These are phyloP conservation scores for Dictyostelium purpureum DNA, from an alignment of 78 protist genomes.

Conservation along the genomic window DNA sequence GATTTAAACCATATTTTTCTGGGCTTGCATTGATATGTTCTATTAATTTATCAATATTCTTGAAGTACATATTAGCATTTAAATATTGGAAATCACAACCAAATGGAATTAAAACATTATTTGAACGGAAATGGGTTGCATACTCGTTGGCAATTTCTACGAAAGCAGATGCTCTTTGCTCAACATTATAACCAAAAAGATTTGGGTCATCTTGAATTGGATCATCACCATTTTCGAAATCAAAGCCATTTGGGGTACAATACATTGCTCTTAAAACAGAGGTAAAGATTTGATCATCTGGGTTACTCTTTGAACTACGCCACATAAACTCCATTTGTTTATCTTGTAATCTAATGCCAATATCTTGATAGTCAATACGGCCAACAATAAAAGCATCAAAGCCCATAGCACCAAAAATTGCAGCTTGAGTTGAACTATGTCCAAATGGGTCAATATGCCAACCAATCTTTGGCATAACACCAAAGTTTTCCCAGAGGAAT, in stretches of 20 bases:
- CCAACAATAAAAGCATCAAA: slow-evolving; percentile 90
- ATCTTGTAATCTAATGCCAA: not conserved
- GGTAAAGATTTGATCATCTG: slow-evolving; percentile 78
- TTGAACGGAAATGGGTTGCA: slow-evolving; percentile 64
- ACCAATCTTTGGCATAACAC: slow-evolving; percentile 27
- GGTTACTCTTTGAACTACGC: slow-evolving; percentile 44
- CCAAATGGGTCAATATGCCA: slow-evolving; percentile 95
- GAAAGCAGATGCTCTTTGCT: slow-evolving; percentile 38
- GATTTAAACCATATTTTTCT: slow-evolving; percentile 50
- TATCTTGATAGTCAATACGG: slow-evolving; percentile 91
- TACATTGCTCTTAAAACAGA: slow-evolving; percentile 71
- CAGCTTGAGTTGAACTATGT: slow-evolving; percentile 84
- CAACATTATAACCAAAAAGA: slow-evolving; percentile 29
- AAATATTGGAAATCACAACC: slow-evolving; percentile 91
- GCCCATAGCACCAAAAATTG: slow-evolving; percentile 87
- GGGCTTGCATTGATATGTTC: slow-evolving; percentile 73
- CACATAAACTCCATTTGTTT: slow-evolving; percentile 84
- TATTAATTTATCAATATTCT: slow-evolving; percentile 89
- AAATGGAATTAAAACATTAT: slow-evolving; percentile 83
- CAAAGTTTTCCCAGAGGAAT: slow-evolving; percentile 69
- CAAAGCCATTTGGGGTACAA: slow-evolving; percentile 69
- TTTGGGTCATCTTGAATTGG: slow-evolving; percentile 85
- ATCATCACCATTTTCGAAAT: slow-evolving; percentile 75
- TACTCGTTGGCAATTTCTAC: slow-evolving; percentile 58
- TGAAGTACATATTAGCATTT: slow-evolving; percentile 82